Evolutionary conservation across 305 asterid species (phyloP), one percentile per base, ranked within the genome.

Genomic region (Stenogyne calaminthoides): DNA sequence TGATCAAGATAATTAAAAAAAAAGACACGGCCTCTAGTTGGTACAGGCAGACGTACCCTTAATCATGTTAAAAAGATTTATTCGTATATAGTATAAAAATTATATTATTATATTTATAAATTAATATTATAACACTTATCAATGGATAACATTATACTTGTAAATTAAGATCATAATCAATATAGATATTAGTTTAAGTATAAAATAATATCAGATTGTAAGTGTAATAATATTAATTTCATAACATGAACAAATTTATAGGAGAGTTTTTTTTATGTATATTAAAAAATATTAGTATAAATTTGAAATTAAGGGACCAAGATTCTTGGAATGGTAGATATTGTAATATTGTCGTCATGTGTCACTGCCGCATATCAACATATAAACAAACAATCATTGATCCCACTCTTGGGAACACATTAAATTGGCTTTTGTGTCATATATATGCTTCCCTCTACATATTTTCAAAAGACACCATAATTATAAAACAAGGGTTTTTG

Each of bases 261-360:
- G n/a, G n/a, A n/a, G n/a, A n/a, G n/a, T n/a, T n/a, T 67, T 72
- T 14, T 62, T 25, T 11, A 3, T 39, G 14, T 25, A 6, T 25
- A 36, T 62, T 46, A 40, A 9, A 19, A 34, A 15, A 71, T 42
- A 36, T n/a, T n/a, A n/a, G 34, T 22, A 62, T 15, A 0, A 34
- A 19, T 51, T 14, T 64, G 55, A 49, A 59, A n/a, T n/a, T n/a
- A n/a, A 70, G 83, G 82, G 76, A 67, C 80, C 91, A 76, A 85
- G 82, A 84, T 80, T 84, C 81, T 85, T 81, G 88, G 91, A 79
- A 71, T 82, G n/a, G n/a, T n/a, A n/a, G 70, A 81, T 86, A 83
- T 77, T 86, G 87, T 74, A 83, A 77, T 69, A 39, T 60, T 76
- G 77, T 88, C 86, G 71, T 81, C 73, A 79, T 82, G 81, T 76